Percentiles rank a stretch among this genome's conserved stretches.
Evolutionary conservation across 106 monocot genomes (phyloP).

Genomic region (Xerophyta viscosa): DNA sequence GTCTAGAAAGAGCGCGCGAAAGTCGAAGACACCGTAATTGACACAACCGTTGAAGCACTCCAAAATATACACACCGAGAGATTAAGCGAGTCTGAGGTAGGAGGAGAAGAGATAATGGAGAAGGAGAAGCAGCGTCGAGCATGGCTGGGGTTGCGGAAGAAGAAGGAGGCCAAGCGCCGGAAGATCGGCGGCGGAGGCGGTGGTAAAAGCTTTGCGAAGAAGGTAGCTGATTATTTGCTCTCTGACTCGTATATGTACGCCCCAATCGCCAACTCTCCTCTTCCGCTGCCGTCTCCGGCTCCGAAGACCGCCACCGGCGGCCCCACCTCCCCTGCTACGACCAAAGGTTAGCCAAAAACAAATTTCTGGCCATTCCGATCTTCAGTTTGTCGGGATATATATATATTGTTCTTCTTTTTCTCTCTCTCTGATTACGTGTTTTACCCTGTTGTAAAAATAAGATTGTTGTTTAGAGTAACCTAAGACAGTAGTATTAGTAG

Average conservation of each 20-base stretch:
- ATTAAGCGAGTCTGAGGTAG: background rate
- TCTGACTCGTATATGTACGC: constrained; percentile 10
- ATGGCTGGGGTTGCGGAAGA: background rate
- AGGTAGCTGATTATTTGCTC: constrained; percentile 4
- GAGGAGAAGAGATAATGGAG: background rate
- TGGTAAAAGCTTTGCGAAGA: background rate
- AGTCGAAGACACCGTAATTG: background rate
- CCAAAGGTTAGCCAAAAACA: too few relatives aligned
- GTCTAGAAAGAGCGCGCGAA: too few relatives aligned
- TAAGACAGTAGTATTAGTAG: too few relatives aligned
- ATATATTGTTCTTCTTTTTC: too few relatives aligned
- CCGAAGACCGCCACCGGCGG: background rate
- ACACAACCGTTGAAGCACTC: too few relatives aligned
- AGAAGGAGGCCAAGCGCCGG: background rate
- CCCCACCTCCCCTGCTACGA: too few relatives aligned
- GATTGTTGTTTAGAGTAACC: too few relatives aligned
- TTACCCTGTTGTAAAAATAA: too few relatives aligned
- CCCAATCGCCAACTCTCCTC: background rate
- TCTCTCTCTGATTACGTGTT: too few relatives aligned
- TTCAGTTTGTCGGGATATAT: too few relatives aligned
- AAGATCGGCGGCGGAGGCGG: background rate
- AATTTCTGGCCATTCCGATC: too few relatives aligned
- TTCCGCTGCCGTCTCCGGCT: background rate
- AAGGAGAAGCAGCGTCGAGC: background rate
- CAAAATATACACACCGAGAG: background rate